These are phyloP conservation scores for Naganishia sp. DNA, from an alignment of 1,284 basidiomycete genomes.

Conservation along the genomic window DNA sequence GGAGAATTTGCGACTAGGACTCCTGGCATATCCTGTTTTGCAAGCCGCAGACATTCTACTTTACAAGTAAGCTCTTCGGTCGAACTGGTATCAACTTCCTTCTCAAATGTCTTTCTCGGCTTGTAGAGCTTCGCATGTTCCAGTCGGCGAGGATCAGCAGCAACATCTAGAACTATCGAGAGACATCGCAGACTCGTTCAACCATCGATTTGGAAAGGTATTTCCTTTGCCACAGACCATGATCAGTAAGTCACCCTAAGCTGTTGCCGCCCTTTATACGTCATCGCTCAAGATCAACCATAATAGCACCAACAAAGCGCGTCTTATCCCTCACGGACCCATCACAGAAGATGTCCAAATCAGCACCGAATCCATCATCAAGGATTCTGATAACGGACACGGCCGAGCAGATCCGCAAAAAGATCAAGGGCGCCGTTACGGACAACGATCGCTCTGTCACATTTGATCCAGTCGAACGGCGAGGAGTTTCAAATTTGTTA, in stretches of 20 bases:
- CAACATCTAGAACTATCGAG: constrained; percentile 89
- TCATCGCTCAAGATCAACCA: not conserved
- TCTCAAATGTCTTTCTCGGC: constrained; percentile 10
- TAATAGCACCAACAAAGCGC: constrained; percentile 69
- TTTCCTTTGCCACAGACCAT: constrained; percentile 75
- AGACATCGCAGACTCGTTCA: constrained; percentile 81
- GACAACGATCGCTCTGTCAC: constrained; percentile 73
- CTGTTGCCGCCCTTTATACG: not conserved
- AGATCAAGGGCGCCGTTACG: constrained; percentile 80
- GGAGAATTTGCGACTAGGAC: constrained; percentile 74
- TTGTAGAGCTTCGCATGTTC: constrained; percentile 80
- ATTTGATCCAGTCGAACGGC: constrained; percentile 73
- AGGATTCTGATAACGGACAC: constrained; percentile 84
- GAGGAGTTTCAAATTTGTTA: constrained; percentile 81
- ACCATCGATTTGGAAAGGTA: constrained; percentile 58
- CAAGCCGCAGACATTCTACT: constrained; percentile 91
- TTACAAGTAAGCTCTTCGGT: constrained; percentile 62
- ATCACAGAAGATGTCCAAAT: constrained; percentile 92
- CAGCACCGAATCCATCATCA: constrained; percentile 73
- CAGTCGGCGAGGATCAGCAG: constrained; percentile 91
- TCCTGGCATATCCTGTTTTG: constrained; percentile 89
- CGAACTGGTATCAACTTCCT: constrained; percentile 36
- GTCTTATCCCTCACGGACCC: constrained; percentile 84
- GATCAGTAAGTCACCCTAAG: constrained; percentile 63
- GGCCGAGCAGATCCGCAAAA: constrained; percentile 63